These are phyloP conservation scores for Neurospora sp. DNA, from an alignment of 495 filamentous ascomycete species.

Conservation along the genomic window DNA sequence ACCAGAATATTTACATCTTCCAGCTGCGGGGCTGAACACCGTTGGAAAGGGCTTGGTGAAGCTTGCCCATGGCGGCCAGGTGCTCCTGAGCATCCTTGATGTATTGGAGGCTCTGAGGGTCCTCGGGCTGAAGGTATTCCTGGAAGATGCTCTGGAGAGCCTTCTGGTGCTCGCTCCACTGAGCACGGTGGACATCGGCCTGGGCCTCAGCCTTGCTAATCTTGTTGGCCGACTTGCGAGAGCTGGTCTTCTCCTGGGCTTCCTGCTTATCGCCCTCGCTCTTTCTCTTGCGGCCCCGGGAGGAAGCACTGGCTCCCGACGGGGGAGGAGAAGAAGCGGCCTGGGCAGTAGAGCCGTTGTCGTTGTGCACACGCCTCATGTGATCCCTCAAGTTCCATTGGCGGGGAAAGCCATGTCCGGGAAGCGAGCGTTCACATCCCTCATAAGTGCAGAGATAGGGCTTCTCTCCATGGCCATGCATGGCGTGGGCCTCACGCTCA, in stretches of 20 bases:
- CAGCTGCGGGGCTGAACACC: not conserved
- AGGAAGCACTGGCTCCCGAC: constrained; percentile 19
- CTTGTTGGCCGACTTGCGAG: constrained; percentile 31
- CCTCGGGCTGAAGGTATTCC: constrained; percentile 34
- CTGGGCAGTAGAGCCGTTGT: constrained; percentile 38
- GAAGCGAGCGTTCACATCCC: constrained; percentile 69
- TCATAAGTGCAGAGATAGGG: constrained; percentile 76
- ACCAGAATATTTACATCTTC: constrained; percentile 2
- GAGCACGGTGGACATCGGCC: constrained; percentile 27
- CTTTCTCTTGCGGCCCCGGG: constrained; percentile 41
- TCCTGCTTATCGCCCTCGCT: constrained; percentile 29
- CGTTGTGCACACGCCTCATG: constrained; percentile 88
- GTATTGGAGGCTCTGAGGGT: constrained; percentile 31
- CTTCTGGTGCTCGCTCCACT: constrained; percentile 39
- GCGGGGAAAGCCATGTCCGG: constrained; percentile 79
- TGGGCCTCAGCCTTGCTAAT: constrained; percentile 15
- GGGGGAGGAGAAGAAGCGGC: constrained; percentile 27
- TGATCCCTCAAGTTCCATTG: constrained; percentile 92
- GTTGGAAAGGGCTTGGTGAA: constrained; percentile 2
- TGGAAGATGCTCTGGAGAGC: constrained; percentile 32
- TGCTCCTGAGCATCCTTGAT: constrained; percentile 35
- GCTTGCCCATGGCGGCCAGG: constrained; percentile 33
- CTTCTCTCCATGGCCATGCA: constrained; percentile 89
- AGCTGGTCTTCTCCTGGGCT: constrained; percentile 25
- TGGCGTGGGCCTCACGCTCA: constrained; percentile 86